Base-by-base conservation (phyloP, 768 basidiomycete species). In the Suillus occidentalis region DNA sequence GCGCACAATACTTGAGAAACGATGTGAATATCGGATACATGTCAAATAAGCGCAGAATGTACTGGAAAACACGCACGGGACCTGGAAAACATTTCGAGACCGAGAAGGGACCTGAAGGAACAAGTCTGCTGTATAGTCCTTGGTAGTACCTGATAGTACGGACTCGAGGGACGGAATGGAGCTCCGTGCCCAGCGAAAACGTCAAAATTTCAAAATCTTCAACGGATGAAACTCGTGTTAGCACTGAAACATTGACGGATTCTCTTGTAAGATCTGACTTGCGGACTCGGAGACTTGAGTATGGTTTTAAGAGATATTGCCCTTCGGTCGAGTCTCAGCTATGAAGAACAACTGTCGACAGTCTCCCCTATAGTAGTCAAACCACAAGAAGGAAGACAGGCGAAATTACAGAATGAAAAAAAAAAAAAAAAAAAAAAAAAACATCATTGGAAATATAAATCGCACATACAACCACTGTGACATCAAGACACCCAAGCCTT, bases 381-480 rank as follows among this genome's bases (percentile, higher is more conserved):
- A 20, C 28, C 28, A 31, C 8, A 2, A 16, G 28, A 52, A 31
- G 28, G 28, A 53, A 18, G 16, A 18, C 28, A 52, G 10, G 10
- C 12, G 31, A 34, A 31, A 53, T 31, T 18, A 20, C 52, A 55
- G 12, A 20, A 18, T 55, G 20, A 34, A 55, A 31, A 18, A n/a
- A n/a, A n/a, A n/a, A n/a, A n/a, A n/a, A n/a, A n/a, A n/a, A n/a
- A n/a, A n/a, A n/a, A n/a, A n/a, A n/a, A n/a, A n/a, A n/a, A n/a
- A n/a, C 4, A 55, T 36, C 34, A 55, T 55, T 55, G 53, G 20
- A 34, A 55, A 55, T 55, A 55, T 55, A 55, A 55, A 36, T 36
- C 6, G 6, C 31, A 36, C 34, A n/a, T 36, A n/a, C 53, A 55
- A 34, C 31, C 31, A 12, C 28, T 36, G 34, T 36, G 34, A 20